These are phyloP conservation scores for Sphaerostilbella broomeana DNA, from an alignment of 2,329 filamentous ascomycete genomes.

Conservation along the genomic window DNA sequence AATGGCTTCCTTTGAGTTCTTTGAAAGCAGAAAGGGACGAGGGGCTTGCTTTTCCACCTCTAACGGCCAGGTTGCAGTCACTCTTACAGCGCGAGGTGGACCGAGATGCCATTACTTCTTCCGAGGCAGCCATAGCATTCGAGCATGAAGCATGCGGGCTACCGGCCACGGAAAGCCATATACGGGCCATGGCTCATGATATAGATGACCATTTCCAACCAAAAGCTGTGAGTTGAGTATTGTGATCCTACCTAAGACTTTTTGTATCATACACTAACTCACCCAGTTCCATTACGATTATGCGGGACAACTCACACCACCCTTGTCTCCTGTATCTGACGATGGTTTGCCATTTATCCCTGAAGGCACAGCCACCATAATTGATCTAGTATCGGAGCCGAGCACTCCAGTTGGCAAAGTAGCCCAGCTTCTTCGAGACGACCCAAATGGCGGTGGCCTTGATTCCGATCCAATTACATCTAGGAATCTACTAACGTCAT, in stretches of 20 bases:
- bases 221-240: not conserved
- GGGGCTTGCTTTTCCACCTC: constrained; percentile 21
- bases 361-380: constrained; percentile 11
- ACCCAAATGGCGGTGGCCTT: constrained; percentile 12
- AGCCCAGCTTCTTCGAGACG: constrained; percentile 11
- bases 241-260: too few species aligned
- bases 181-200: not conserved
- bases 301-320: too few species aligned
- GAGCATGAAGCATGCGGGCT: not conserved
- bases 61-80: constrained; percentile 17
- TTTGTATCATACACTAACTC: too few species aligned
- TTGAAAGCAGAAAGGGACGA: constrained; percentile 21
- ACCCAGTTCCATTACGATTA: too few species aligned
- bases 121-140: not conserved
- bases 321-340: constrained; percentile 23
- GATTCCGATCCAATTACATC: constrained; percentile 17
- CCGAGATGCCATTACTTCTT: constrained; percentile 12
- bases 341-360: constrained; percentile 19
- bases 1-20: constrained; percentile 27
- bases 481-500: constrained; percentile 12
- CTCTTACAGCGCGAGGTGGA: constrained; percentile 24
- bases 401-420: constrained; percentile 17
- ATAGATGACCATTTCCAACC: not conserved
- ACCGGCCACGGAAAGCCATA: not conserved
- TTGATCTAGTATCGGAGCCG: constrained; percentile 28